A percentile compares a stretch with the other conserved stretches of the same genome.
Conservation (phyloP, 1,139 yeast genomes). For the Suhomyces ambrosiae region DNA sequence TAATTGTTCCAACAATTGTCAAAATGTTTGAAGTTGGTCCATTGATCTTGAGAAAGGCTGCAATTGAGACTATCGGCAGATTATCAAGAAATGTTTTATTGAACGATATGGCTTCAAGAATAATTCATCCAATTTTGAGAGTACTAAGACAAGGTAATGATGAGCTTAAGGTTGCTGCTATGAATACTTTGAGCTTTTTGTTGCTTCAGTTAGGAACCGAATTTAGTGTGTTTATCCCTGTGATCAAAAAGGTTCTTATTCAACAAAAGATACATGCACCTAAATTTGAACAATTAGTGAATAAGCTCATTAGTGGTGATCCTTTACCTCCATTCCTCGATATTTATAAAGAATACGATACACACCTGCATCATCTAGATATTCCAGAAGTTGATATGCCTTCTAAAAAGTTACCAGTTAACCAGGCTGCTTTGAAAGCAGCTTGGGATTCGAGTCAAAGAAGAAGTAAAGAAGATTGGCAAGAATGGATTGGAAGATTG, state of each 20-base stretch:
- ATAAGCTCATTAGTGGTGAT: slow-evolving; percentile 81
- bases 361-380: slow-evolving; percentile 52
- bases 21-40: slow-evolving; percentile 74
- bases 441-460: slow-evolving; percentile 95
- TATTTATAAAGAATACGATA: slow-evolving; percentile 67
- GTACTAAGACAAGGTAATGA: slow-evolving; percentile 61
- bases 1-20: slow-evolving; percentile 82
- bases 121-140: slow-evolving; percentile 82
- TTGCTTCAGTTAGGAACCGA: slow-evolving; percentile 82
- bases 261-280: slow-evolving; percentile 69
- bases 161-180: slow-evolving; percentile 64
- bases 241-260: slow-evolving; percentile 70
- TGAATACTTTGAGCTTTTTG: slow-evolving; percentile 80
- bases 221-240: slow-evolving; percentile 84
- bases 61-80: slow-evolving; percentile 84
- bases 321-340: slow-evolving; percentile 80
- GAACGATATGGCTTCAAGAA: slow-evolving; percentile 87
- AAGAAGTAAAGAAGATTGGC: slow-evolving; percentile 95
- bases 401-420: slow-evolving; percentile 75
- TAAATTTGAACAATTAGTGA: slow-evolving; percentile 78
- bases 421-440: slow-evolving; percentile 71
- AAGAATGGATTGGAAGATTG: slow-evolving; percentile 90
- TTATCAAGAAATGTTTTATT: slow-evolving; percentile 72
- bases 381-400: slow-evolving; percentile 69
- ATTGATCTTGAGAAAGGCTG: slow-evolving; percentile 63